Evolutionary conservation across 2,329 filamentous ascomycete species (phyloP).

Genomic region (Madurella mycetomatis): DNA sequence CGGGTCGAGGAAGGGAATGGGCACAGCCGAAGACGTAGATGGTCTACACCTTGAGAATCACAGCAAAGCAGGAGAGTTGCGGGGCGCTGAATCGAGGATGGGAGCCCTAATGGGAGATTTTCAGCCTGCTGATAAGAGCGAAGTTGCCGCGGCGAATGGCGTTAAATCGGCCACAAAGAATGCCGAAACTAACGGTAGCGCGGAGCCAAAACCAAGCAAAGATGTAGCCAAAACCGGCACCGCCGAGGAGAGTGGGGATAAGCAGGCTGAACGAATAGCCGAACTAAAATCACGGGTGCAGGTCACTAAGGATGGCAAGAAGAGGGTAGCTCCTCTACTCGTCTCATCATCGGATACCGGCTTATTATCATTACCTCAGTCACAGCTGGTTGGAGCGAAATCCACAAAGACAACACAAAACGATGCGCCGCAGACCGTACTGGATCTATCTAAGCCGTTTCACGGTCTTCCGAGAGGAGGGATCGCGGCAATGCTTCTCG

Average conservation of each 20-base stretch:
- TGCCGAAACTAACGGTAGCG: slow-evolving; percentile 37
- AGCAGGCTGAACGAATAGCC: slow-evolving; percentile 50
- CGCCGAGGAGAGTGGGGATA: slow-evolving; percentile 48
- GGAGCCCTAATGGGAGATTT: slow-evolving; percentile 95
- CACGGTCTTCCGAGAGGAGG: slow-evolving; percentile 90
- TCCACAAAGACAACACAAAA: slow-evolving; percentile 58
- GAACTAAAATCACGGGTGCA: slow-evolving; percentile 85
- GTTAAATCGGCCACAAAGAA: slow-evolving; percentile 43
- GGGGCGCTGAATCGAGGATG: slow-evolving; percentile 90
- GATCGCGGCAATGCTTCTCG: slow-evolving; percentile 76
- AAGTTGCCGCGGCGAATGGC: slow-evolving; percentile 44
- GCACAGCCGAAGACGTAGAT: slow-evolving; percentile 89
- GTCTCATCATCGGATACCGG: slow-evolving; percentile 86
- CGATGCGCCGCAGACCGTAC: slow-evolving; percentile 72
- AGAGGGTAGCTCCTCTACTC: slow-evolving; percentile 85
- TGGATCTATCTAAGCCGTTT: slow-evolving; percentile 90
- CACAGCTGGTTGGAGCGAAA: slow-evolving; percentile 76
- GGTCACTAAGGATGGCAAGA: slow-evolving; percentile 94
- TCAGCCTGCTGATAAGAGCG: slow-evolving; percentile 48
- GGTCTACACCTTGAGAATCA: slow-evolving; percentile 82
- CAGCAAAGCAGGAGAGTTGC: slow-evolving; percentile 86
- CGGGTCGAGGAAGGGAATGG: slow-evolving; percentile 78
- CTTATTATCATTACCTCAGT: slow-evolving; percentile 82
- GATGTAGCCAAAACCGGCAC: slow-evolving; percentile 30
- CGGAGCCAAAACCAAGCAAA: slow-evolving; percentile 34